These are phyloP conservation scores for Nicotiana otophora DNA, from an alignment of 257 asterid species.

Conservation along the genomic window DNA sequence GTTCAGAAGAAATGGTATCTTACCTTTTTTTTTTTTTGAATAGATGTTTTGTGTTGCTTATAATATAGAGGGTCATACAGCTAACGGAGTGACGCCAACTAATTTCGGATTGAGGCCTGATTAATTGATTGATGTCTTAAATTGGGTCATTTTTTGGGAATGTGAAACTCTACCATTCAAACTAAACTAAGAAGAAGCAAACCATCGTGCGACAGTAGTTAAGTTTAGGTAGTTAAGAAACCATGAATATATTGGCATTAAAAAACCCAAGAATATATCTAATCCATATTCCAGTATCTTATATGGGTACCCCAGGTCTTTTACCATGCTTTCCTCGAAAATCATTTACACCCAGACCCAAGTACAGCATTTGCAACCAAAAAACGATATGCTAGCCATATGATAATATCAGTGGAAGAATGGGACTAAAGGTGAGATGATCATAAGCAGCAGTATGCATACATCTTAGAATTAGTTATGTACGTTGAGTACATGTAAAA, in stretches of 20 bases:
- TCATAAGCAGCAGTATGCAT: background rate
- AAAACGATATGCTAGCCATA: background rate
- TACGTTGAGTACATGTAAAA: background rate
- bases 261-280: background rate
- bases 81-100: background rate
- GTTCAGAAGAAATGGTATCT: background rate
- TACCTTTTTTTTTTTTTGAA: background rate
- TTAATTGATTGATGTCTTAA: background rate
- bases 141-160: background rate
- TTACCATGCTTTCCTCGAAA: background rate
- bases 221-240: constrained; percentile 2
- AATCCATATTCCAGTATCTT: background rate
- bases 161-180: background rate
- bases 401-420: background rate
- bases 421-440: background rate
- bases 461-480: background rate
- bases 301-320: background rate
- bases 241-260: background rate
- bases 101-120: background rate
- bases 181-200: background rate
- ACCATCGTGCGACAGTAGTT: background rate
- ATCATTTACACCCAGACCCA: background rate
- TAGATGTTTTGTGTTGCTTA: background rate
- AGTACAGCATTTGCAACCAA: background rate
- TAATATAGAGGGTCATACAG: background rate